Evolutionary conservation across 768 basidiomycete genomes (phyloP).

Genomic region (Termitomyces sp.): DNA sequence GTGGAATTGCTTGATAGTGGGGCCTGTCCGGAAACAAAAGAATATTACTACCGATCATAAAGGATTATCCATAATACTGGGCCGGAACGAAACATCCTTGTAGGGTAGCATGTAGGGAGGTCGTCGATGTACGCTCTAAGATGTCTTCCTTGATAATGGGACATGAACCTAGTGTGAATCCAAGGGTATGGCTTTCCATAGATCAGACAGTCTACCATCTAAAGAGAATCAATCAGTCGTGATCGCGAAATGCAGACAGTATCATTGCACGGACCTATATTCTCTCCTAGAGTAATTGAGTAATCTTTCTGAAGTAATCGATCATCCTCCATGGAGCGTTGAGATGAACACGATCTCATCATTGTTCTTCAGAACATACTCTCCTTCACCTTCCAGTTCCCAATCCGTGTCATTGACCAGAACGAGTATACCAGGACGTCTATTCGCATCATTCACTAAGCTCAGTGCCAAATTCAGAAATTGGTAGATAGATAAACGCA

Average conservation of each 20-base stretch:
- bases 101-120: background rate
- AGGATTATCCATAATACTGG: background rate
- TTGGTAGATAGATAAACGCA: constrained; percentile 19
- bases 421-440: constrained; percentile 94
- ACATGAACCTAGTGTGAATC: background rate
- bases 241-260: background rate
- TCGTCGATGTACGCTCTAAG: background rate
- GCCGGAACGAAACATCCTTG: background rate
- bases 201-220: background rate
- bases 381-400: constrained; percentile 94
- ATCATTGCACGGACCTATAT: background rate
- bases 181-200: background rate
- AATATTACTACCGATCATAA: background rate
- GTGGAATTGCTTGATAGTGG: background rate
- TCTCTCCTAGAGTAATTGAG: background rate
- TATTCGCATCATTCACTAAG: background rate
- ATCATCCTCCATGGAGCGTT: constrained; percentile 85
- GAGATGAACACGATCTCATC: constrained; percentile 98
- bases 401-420: constrained; percentile 97
- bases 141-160: background rate
- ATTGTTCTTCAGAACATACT: constrained; percentile 66
- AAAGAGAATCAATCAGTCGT: background rate
- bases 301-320: background rate
- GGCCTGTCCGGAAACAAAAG: background rate
- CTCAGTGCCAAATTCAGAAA: background rate